A percentile compares a stretch with the other conserved stretches of the same genome.
These are phyloP conservation scores for Neofusicoccum umdonicola DNA, from an alignment of 2,329 filamentous ascomycete species.

Conservation along the genomic window DNA sequence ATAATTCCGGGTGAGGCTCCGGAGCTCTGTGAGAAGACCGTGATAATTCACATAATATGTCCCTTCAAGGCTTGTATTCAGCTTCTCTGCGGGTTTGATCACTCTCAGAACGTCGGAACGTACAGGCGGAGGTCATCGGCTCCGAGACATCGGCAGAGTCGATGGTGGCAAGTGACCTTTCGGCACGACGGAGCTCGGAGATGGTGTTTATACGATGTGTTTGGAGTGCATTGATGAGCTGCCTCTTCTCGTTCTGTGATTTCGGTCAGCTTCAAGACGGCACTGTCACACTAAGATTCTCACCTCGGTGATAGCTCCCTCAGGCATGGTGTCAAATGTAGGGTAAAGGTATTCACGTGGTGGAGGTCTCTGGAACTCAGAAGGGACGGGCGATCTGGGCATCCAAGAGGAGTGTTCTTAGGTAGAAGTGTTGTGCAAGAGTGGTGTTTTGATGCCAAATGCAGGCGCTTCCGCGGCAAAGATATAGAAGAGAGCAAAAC, in stretches of 20 bases:
- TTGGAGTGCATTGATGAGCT: slow-evolving; percentile 62
- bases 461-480: neutral
- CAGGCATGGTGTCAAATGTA: slow-evolving; percentile 28
- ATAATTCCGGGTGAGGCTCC: slow-evolving; percentile 64
- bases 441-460: neutral
- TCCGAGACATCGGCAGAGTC: slow-evolving; percentile 59
- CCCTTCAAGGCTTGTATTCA: slow-evolving; percentile 29
- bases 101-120: neutral
- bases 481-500: neutral
- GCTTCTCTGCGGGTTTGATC: neutral
- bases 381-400: neutral
- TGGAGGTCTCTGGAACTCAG: slow-evolving; percentile 21
- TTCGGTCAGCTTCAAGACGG: neutral
- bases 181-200: slow-evolving; percentile 68
- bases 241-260: slow-evolving; percentile 45
- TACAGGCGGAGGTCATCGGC: slow-evolving; percentile 68
- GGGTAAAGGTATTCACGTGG: slow-evolving; percentile 26
- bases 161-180: slow-evolving; percentile 61
- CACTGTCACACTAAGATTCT: neutral
- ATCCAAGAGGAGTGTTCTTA: neutral
- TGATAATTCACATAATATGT: slow-evolving; percentile 68
- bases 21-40: slow-evolving; percentile 67
- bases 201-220: slow-evolving; percentile 72
- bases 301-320: slow-evolving; percentile 29
- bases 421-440: neutral